These are phyloP conservation scores for Hyaloscypha finlandica DNA, from an alignment of 495 filamentous ascomycete species.

Conservation along the genomic window DNA sequence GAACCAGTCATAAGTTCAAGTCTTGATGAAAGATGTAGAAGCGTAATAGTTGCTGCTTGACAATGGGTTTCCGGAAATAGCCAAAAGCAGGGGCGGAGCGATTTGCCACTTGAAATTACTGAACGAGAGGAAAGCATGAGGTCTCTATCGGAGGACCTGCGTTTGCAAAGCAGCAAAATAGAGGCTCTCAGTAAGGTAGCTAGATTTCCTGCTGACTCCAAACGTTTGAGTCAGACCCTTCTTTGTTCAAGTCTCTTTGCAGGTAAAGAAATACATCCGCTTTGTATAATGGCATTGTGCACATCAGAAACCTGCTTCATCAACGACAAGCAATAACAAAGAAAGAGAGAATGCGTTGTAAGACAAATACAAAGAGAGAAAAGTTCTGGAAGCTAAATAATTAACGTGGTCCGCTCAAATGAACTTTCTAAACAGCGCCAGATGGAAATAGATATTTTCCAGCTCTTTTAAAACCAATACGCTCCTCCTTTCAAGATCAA, in stretches of 20 bases:
- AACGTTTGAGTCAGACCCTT: neutral
- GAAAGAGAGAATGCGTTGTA: neutral
- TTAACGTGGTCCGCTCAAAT: neutral
- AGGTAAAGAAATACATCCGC: neutral
- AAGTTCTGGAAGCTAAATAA: constrained; percentile 2
- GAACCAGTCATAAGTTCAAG: too few species aligned
- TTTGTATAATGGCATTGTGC: neutral
- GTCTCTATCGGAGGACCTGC: neutral
- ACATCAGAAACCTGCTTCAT: neutral
- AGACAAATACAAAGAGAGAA: neutral
- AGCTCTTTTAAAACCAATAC: neutral
- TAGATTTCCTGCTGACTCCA: neutral
- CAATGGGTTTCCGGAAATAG: too few species aligned
- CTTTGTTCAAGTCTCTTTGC: neutral
- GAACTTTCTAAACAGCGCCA: neutral
- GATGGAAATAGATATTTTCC: neutral
- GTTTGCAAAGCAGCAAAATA: constrained; percentile 1
- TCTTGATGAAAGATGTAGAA: too few species aligned
- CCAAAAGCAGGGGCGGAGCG: neutral
- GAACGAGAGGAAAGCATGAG: neutral
- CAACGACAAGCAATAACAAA: neutral
- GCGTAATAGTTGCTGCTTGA: too few species aligned
- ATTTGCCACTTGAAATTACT: neutral
- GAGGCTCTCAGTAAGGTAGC: neutral
- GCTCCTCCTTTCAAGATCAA: neutral